Base-by-base conservation (phyloP, 1,284 basidiomycete species). In the Apiotrichum sp. region DNA sequence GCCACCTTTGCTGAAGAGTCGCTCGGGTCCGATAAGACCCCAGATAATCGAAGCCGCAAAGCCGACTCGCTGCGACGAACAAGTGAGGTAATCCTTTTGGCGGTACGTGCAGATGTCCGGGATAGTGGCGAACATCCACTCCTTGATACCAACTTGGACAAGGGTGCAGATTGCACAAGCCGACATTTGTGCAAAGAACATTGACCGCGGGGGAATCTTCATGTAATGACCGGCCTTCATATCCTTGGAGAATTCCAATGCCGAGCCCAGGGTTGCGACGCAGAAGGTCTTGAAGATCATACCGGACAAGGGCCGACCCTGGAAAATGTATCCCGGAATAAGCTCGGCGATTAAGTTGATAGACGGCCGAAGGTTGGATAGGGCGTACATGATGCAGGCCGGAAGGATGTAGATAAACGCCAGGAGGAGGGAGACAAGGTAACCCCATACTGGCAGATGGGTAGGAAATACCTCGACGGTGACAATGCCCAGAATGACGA, bases 211-310 rank as follows among this genome's bases (percentile, higher is more conserved):
- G 0, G 93, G 89, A 13, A 98, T 83, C 77, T 98, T 98, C 81
- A 98, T 87, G 74, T 98, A 98, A 73, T 98, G 95, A 0, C 93
- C 95, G 3, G 98, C 77, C 75, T 98, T 98, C 65, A 97, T 80
- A 75, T 96, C 93, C 69, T 93, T 89, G 0, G 91, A 83, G 68
- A 96, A 97, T 11, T 82, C 82, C 1, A 87, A 82, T 0, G 86
- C 84, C 59, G 87, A 85, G 1, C 80, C 75, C 31, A 96, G 77
- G 0, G 87, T 88, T 70, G 95, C 89, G 10, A 92, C 83, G 1
- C 88, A 82, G 70, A 90, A 93, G 0, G 84, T 48, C 74, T 97
- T 98, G 84, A 96, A 96, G 52, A 95, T 76, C 89, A 98, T 95
- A 78, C 95, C 95, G 3, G 89, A 88, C 38, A 96, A 73, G 5